Conservation (phyloP, 164 flowering plant genomes). For the Piper longum region DNA sequence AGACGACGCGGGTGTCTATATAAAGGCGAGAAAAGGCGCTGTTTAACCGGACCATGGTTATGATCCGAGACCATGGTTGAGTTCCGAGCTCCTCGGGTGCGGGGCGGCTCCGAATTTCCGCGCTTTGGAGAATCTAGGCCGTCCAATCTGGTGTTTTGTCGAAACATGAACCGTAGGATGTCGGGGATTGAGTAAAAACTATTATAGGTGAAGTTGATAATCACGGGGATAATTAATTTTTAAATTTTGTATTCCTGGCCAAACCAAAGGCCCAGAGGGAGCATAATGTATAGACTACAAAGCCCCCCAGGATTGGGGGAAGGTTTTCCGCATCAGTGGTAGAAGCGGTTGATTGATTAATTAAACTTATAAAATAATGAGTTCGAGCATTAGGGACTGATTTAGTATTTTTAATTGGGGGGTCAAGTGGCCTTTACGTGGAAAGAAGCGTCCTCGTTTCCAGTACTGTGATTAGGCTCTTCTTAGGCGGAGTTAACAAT, state of each 20-base stretch:
- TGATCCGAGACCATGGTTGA: not conserved
- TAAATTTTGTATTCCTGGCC: no score
- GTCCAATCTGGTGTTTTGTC: not conserved
- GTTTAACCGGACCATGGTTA: no score
- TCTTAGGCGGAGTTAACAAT: not conserved
- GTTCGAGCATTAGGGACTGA: not conserved
- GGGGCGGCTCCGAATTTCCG: conserved; percentile 94
- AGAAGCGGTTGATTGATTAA: no score
- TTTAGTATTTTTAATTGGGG: not conserved
- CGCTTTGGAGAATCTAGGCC: conserved; percentile 10
- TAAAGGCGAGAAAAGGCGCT: not conserved
- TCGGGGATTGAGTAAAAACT: no score
- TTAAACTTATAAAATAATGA: no score
- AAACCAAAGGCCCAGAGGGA: no score
- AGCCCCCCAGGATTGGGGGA: no score
- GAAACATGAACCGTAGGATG: no score
- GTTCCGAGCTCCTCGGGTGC: not conserved
- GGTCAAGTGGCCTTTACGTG: not conserved
- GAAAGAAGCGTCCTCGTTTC: not conserved
- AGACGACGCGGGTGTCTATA: not conserved
- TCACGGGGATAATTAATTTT: no score
- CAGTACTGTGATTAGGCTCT: not conserved
- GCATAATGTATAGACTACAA: no score
- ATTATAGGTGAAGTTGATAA: no score
- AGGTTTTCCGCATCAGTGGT: no score